Percentiles rank a stretch among this genome's conserved stretches.
These are phyloP conservation scores for Fonsecaea pedrosoi DNA, from an alignment of 2,329 filamentous ascomycete species.

Conservation along the genomic window DNA sequence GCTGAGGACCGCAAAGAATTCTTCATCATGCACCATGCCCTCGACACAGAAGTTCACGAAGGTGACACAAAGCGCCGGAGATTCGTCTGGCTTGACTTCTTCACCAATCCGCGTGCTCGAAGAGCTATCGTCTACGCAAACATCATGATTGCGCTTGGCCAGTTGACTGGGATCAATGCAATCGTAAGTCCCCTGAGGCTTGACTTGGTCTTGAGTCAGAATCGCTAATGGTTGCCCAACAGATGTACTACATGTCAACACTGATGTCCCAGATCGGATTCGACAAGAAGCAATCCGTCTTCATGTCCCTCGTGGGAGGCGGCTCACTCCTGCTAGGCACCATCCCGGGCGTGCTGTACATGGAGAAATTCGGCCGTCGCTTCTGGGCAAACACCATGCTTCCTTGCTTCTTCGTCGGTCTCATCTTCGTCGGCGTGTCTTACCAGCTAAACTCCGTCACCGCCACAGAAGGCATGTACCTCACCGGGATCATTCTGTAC, in stretches of 20 bases:
- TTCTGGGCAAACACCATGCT: slow-evolving; percentile 78
- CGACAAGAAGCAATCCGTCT: slow-evolving; percentile 65
- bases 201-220: not conserved
- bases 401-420: slow-evolving; percentile 73
- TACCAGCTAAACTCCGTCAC: slow-evolving; percentile 64
- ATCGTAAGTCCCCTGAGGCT: slow-evolving; percentile 22
- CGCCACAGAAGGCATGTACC: slow-evolving; percentile 66
- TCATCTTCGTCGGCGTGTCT: slow-evolving; percentile 69
- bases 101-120: slow-evolving; percentile 72
- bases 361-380: slow-evolving; percentile 74
- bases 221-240: slow-evolving; percentile 61
- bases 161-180: slow-evolving; percentile 67
- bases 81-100: slow-evolving; percentile 75
- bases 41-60: slow-evolving; percentile 63
- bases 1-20: slow-evolving; percentile 71
- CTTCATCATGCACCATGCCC: slow-evolving; percentile 72
- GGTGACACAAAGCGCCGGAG: slow-evolving; percentile 58
- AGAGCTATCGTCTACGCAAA: slow-evolving; percentile 72
- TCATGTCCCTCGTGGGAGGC: slow-evolving; percentile 77
- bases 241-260: slow-evolving; percentile 73
- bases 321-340: slow-evolving; percentile 71
- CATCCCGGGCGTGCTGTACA: slow-evolving; percentile 71
- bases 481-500: slow-evolving; percentile 71
- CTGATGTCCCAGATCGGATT: slow-evolving; percentile 74
- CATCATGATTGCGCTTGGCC: slow-evolving; percentile 72